A percentile compares a stretch with the other conserved stretches of the same genome.
Conservation (phyloP, 2,329 filamentous ascomycete genomes). For the Colletotrichum cereale region DNA sequence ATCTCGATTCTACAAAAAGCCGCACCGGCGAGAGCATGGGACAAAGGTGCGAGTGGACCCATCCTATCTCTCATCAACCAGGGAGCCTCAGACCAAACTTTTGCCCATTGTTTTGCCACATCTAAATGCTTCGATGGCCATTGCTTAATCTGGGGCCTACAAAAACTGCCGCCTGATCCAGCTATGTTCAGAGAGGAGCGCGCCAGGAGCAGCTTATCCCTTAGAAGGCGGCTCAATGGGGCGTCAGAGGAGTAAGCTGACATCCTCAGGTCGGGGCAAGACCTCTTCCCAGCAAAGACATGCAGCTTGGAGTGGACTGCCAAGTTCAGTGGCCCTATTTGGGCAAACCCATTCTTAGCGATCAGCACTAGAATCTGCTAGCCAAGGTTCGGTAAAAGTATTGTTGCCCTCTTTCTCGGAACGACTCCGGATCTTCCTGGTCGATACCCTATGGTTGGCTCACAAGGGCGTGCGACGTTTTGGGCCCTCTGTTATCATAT, state of each 20-base stretch:
- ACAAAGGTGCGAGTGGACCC: too few species aligned
- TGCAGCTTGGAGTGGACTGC: background rate
- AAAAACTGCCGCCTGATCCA: background rate
- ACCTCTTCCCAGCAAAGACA: too few species aligned
- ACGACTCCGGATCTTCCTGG: background rate
- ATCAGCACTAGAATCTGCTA: conserved; percentile 18
- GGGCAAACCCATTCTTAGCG: background rate
- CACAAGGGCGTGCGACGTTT: background rate
- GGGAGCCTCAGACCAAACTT: background rate
- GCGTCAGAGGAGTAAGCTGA: conserved; percentile 24
- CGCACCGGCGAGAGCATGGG: too few species aligned
- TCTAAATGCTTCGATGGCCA: background rate
- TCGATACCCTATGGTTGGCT: background rate
- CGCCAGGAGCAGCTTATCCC: background rate
- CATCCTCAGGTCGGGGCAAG: background rate
- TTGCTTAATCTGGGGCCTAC: background rate
- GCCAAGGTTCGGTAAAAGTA: background rate
- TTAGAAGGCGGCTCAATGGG: background rate
- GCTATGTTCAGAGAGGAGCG: background rate
- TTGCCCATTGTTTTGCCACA: too few species aligned
- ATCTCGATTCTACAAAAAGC: background rate
- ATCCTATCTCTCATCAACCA: background rate
- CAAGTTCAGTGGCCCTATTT: conserved; percentile 17
- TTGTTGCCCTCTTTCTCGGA: background rate
- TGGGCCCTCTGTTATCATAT: background rate